Conservation (phyloP, 2,329 filamentous ascomycete species). For the Teratosphaeria nubilosa region DNA sequence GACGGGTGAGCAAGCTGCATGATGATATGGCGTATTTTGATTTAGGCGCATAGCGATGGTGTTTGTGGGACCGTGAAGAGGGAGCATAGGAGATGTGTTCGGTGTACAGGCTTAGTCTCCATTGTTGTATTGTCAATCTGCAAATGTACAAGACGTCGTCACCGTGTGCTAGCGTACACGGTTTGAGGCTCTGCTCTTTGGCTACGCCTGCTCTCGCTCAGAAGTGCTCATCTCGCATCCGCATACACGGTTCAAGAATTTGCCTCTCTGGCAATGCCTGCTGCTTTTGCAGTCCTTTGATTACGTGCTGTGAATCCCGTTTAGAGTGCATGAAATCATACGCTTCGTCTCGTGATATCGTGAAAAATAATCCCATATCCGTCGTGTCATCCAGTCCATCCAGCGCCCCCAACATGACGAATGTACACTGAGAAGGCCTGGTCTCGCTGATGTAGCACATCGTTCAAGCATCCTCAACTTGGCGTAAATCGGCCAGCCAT, state of each 20-base stretch:
- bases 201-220: too few relatives aligned
- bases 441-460: too few relatives aligned
- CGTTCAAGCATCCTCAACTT: not conserved
- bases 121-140: not conserved
- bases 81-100: not conserved
- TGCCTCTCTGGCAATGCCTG: not conserved
- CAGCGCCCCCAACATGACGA: too few relatives aligned
- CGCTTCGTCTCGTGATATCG: too few relatives aligned
- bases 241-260: not conserved
- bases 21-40: not conserved
- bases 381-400: too few relatives aligned
- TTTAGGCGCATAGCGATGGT: not conserved
- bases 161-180: too few relatives aligned
- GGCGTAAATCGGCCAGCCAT: not conserved
- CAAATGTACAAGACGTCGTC: too few relatives aligned
- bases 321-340: not conserved
- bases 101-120: not conserved
- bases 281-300: not conserved
- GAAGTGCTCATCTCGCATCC: not conserved
- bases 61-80: not conserved
- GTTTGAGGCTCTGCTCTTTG: too few relatives aligned
- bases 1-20: not conserved
- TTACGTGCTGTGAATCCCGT: not conserved
- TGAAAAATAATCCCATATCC: too few relatives aligned
- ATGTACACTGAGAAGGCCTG: too few relatives aligned